Conservation (phyloP, 2,329 filamentous ascomycete genomes). For the Penicillium capsulatum region DNA sequence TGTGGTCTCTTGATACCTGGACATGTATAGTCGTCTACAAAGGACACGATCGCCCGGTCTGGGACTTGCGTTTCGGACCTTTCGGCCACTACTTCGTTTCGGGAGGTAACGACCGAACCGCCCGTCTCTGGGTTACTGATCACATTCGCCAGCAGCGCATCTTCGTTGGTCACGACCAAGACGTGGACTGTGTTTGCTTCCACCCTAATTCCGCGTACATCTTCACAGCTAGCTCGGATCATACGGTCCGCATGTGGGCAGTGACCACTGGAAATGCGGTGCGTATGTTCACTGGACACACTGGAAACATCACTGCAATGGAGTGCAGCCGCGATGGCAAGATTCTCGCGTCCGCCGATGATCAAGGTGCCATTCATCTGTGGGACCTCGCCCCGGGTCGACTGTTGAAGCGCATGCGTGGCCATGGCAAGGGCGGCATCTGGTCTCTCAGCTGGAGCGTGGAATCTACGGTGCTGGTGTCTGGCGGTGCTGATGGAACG, state of each 20-base stretch:
- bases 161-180: conserved; percentile 86
- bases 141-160: conserved; percentile 84
- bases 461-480: conserved; percentile 85
- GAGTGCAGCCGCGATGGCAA: conserved; percentile 85
- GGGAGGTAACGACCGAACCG: conserved; percentile 82
- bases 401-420: conserved; percentile 85
- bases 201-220: conserved; percentile 92
- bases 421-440: conserved; percentile 88
- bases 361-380: conserved; percentile 82
- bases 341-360: conserved; percentile 84
- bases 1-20: conserved; percentile 92
- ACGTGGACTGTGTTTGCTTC: conserved; percentile 88
- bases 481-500: conserved; percentile 85
- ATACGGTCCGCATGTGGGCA: conserved; percentile 96
- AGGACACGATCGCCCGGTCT: conserved; percentile 83
- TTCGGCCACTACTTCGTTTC: conserved; percentile 94
- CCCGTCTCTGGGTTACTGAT: conserved; percentile 87
- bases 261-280: conserved; percentile 83
- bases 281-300: conserved; percentile 87
- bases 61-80: conserved; percentile 83
- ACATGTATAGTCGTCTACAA: conserved; percentile 92
- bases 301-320: conserved; percentile 77
- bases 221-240: conserved; percentile 89
- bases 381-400: conserved; percentile 90
- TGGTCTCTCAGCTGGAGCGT: conserved; percentile 91